Conservation (phyloP, 176 grass and related monocot species). For the Poa annua region DNA sequence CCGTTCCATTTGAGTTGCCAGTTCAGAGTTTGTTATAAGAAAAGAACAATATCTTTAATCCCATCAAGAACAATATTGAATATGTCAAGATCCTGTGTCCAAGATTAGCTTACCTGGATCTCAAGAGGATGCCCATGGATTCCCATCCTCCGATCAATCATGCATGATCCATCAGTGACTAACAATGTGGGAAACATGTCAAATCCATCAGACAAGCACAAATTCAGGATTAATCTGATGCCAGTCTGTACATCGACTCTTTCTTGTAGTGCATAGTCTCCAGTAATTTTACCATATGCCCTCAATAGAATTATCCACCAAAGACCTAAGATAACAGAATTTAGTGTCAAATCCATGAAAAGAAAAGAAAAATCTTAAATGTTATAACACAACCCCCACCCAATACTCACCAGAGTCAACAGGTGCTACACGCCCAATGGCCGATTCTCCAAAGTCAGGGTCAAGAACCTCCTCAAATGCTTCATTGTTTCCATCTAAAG, state of each 20-base stretch:
- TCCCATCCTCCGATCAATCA: slow-evolving; percentile 97
- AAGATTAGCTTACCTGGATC: slow-evolving; percentile 74
- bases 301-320: slow-evolving; percentile 98
- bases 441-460: slow-evolving; percentile 95
- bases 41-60: neutral
- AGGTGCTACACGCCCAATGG: slow-evolving; percentile 94
- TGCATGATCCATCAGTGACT: slow-evolving; percentile 97
- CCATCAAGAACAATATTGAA: slow-evolving; percentile 6
- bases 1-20: slow-evolving; percentile 4
- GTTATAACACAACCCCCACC: slow-evolving; percentile 1
- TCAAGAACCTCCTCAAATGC: slow-evolving; percentile 95
- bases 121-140: slow-evolving; percentile 99
- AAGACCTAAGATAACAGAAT: slow-evolving; percentile 61
- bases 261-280: slow-evolving; percentile 88
- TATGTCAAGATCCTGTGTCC: slow-evolving; percentile 4
- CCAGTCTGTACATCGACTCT: slow-evolving; percentile 96
- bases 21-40: slow-evolving; percentile 8
- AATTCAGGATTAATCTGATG: slow-evolving; percentile 85
- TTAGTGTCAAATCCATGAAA: slow-evolving; percentile 27
- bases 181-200: slow-evolving; percentile 95
- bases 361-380: neutral
- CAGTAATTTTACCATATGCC: slow-evolving; percentile 96
- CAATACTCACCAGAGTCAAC: slow-evolving; percentile 87
- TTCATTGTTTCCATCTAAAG: slow-evolving; percentile 94
- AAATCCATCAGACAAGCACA: slow-evolving; percentile 97